A percentile compares a stretch with the other conserved stretches of the same genome.
Conservation (phyloP, 768 basidiomycete species). For the Mycena olivaceomarginata region DNA sequence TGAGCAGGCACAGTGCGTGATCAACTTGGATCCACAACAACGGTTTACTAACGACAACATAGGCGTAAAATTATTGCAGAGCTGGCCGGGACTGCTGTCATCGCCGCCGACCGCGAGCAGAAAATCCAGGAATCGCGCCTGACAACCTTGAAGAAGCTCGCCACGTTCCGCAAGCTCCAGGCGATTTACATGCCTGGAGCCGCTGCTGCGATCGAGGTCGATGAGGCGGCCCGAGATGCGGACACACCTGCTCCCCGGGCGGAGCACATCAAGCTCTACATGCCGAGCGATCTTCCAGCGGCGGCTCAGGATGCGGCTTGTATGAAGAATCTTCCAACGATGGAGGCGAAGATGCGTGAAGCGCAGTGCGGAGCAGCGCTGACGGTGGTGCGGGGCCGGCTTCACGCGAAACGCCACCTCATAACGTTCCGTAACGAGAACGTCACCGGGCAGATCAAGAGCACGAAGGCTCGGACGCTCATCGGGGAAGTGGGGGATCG, state of each 20-base stretch:
- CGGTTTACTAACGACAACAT: neutral
- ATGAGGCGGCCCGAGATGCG: neutral
- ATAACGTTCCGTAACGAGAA: constrained; percentile 13
- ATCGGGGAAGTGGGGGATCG: constrained; percentile 3
- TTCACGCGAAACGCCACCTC: constrained; percentile 14
- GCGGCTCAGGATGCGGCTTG: neutral
- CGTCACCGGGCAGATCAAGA: neutral
- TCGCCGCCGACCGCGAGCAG: neutral
- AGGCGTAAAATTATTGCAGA: neutral
- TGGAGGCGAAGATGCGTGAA: neutral
- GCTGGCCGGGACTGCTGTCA: neutral
- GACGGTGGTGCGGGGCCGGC: neutral
- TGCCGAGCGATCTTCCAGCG: neutral
- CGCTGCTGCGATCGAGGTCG: neutral
- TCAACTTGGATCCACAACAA: neutral
- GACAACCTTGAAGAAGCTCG: neutral
- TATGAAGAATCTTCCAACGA: neutral
- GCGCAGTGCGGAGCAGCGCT: constrained; percentile 1
- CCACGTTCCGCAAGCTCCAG: neutral
- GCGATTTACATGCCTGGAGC: constrained; percentile 16
- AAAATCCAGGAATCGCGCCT: constrained; percentile 4
- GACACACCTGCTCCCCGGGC: neutral
- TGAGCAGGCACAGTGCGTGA: neutral
- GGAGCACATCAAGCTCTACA: constrained; percentile 14
- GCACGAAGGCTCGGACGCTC: neutral